Conservation (phyloP, 345 rosid species). For the Xanthoceras sorbifolium region DNA sequence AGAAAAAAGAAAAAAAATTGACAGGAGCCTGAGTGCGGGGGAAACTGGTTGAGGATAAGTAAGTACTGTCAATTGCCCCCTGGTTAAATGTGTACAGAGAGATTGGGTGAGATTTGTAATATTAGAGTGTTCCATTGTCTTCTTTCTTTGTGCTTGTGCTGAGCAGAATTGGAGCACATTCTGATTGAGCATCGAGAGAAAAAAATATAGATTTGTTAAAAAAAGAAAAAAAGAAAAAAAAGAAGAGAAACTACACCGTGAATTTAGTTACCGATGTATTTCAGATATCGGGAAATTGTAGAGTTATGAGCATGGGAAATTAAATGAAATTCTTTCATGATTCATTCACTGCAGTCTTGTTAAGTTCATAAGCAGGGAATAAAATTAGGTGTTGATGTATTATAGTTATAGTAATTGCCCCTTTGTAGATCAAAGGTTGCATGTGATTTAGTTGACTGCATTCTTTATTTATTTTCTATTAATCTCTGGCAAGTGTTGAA, state of each 20-base stretch:
- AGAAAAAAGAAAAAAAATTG: neutral
- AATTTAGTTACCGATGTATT: constrained; percentile 40
- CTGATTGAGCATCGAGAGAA: constrained; percentile 45
- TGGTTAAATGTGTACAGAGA: constrained; percentile 65
- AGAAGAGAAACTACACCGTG: constrained; percentile 31
- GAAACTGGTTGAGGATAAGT: constrained; percentile 22
- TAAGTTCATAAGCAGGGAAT: neutral
- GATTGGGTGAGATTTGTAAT: constrained; percentile 70
- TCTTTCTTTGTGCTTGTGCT: constrained; percentile 50
- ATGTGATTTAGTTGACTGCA: neutral
- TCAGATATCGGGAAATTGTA: constrained; percentile 51
- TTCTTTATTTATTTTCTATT: neutral
- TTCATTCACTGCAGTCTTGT: constrained; percentile 24
- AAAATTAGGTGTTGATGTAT: neutral
- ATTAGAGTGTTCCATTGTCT: constrained; percentile 50
- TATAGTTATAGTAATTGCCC: neutral
- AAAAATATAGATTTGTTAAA: constrained; percentile 51
- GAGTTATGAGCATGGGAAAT: constrained; percentile 51
- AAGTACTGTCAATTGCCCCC: constrained; percentile 20
- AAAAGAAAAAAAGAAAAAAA: constrained; percentile 9
- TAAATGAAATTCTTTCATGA: constrained; percentile 45
- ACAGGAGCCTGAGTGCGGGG: constrained; percentile 11
- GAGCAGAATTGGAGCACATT: constrained; percentile 36
- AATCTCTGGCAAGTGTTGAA: neutral
- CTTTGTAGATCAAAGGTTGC: neutral